Percentiles rank a stretch among this genome's conserved stretches.
phyloP scores from a whole-genome alignment of 306 rosid genomes.

The Carpinus fangiana region DNA sequence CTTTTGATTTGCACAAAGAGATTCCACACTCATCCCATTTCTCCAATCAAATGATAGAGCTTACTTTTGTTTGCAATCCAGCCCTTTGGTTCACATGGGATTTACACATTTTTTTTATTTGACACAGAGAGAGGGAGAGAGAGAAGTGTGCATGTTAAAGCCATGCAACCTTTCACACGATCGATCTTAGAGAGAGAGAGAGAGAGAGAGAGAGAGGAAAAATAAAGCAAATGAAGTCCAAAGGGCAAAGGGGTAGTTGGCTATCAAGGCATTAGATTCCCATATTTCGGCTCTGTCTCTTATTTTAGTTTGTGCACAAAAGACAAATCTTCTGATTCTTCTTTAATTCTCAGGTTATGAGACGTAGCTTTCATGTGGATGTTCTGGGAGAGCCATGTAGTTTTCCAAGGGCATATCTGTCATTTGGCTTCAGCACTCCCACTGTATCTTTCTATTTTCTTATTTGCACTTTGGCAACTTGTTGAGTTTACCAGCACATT shows the following conservation, averaged over 20 bases:
- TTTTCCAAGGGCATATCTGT: slow-evolving; percentile 11
- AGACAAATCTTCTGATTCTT: slow-evolving; percentile 65
- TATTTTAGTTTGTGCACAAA: slow-evolving; percentile 60
- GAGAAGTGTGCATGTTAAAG: slow-evolving; percentile 42
- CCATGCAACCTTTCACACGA: slow-evolving; percentile 83
- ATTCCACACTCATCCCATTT: slow-evolving; percentile 68
- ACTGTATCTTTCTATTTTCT: neutral
- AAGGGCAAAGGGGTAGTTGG: slow-evolving; percentile 17
- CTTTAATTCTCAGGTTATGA: slow-evolving; percentile 21
- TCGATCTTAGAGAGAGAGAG: slow-evolving; percentile 38
- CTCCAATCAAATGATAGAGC: slow-evolving; percentile 34
- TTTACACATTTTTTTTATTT: slow-evolving; percentile 19
- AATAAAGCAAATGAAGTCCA: slow-evolving; percentile 32
- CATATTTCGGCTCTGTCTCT: slow-evolving; percentile 43
- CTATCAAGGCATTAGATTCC: slow-evolving; percentile 47
- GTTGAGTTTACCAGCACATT: slow-evolving; percentile 32
- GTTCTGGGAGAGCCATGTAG: slow-evolving; percentile 17
- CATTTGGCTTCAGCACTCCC: neutral
- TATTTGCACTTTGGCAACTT: slow-evolving; percentile 29
- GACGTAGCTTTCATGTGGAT: slow-evolving; percentile 58
- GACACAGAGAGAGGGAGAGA: neutral
- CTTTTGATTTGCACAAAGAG: slow-evolving; percentile 63
- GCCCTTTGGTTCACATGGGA: slow-evolving; percentile 39
- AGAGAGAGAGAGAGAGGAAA: slow-evolving; percentile 11
- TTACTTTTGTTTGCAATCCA: slow-evolving; percentile 20